Evolutionary conservation across 352 stramenopile genomes (phyloP).

Genomic region (Phytophthora cactorum): DNA sequence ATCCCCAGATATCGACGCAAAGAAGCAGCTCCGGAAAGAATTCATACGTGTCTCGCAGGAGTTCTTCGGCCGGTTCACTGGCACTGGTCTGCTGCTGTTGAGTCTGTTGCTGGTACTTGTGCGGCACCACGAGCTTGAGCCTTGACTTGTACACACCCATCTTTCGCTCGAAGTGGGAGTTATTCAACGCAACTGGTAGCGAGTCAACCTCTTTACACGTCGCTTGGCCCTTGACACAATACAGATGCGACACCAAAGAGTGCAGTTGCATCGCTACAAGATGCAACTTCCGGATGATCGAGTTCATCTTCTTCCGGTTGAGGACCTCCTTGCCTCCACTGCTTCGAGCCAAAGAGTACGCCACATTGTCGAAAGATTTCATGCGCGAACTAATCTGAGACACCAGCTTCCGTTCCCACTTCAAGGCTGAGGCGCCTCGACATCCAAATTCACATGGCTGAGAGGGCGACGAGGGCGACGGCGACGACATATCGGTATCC

Average conservation of each 20-base stretch:
- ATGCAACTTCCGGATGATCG: slow-evolving; percentile 80
- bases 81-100: slow-evolving; percentile 32
- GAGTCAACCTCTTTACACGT: slow-evolving; percentile 69
- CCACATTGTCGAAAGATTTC: slow-evolving; percentile 79
- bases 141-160: slow-evolving; percentile 79
- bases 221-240: slow-evolving; percentile 56
- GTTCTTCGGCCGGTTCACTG: slow-evolving; percentile 48
- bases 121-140: slow-evolving; percentile 66
- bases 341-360: slow-evolving; percentile 72
- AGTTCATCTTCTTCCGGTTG: slow-evolving; percentile 86
- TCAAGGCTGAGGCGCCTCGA: slow-evolving; percentile 46
- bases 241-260: slow-evolving; percentile 72
- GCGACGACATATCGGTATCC: slow-evolving; percentile 13
- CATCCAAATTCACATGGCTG: slow-evolving; percentile 64
- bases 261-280: slow-evolving; percentile 80
- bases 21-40: slow-evolving; percentile 76
- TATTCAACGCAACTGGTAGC: slow-evolving; percentile 65
- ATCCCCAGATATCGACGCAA: slow-evolving; percentile 71
- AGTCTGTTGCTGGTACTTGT: slow-evolving; percentile 45
- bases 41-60: slow-evolving; percentile 66
- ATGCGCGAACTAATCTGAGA: slow-evolving; percentile 82
- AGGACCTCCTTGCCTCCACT: slow-evolving; percentile 62
- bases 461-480: slow-evolving; percentile 11
- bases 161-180: slow-evolving; percentile 75
- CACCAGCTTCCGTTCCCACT: slow-evolving; percentile 76